Conservation (phyloP, 371 early-diverging fungal species). For the Choanephora cucurbitarum region DNA sequence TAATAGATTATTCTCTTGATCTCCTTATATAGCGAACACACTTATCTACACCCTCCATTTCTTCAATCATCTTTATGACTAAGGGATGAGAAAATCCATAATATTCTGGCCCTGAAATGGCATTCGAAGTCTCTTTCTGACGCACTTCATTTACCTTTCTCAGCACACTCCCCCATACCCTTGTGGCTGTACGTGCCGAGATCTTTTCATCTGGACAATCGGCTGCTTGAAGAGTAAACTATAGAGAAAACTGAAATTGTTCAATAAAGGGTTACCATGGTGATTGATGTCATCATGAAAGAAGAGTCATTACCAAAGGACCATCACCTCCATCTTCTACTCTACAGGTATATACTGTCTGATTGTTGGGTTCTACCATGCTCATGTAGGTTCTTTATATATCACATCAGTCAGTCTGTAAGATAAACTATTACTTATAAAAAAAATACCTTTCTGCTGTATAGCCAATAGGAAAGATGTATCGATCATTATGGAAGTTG, state of each 20-base stretch:
- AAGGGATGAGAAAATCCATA: slow-evolving; percentile 89
- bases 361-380: slow-evolving; percentile 64
- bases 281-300: neutral
- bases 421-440: neutral
- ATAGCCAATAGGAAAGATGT: slow-evolving; percentile 87
- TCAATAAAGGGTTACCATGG: neutral
- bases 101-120: slow-evolving; percentile 89
- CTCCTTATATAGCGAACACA: slow-evolving; percentile 45
- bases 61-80: slow-evolving; percentile 86
- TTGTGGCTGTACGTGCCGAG: slow-evolving; percentile 77
- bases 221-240: slow-evolving; percentile 78
- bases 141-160: slow-evolving; percentile 76
- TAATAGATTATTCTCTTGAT: neutral
- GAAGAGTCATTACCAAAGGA: slow-evolving; percentile 51
- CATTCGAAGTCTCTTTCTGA: slow-evolving; percentile 71
- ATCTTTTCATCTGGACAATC: slow-evolving; percentile 65
- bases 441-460: slow-evolving; percentile 53
- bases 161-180: slow-evolving; percentile 85
- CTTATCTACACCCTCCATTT: slow-evolving; percentile 70
- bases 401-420: neutral
- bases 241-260: neutral
- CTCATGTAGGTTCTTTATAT: slow-evolving; percentile 65
- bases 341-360: slow-evolving; percentile 72
- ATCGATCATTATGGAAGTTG: slow-evolving; percentile 85
- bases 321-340: slow-evolving; percentile 82